These are phyloP conservation scores for Sequoia sempervirens DNA, from an alignment of 75 land plant species.

Conservation along the genomic window DNA sequence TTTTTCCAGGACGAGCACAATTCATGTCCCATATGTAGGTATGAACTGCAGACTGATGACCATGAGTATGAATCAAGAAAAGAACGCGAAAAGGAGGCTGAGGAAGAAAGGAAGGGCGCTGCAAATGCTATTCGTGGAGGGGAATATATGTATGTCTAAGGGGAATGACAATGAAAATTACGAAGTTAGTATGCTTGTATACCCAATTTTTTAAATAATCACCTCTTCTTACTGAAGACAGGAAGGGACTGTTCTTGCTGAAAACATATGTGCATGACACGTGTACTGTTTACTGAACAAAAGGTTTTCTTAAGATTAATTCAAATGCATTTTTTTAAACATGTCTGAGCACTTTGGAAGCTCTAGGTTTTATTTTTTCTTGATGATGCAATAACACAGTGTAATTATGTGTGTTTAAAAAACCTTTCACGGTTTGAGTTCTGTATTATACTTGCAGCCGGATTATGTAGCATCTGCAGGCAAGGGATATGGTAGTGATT, in stretches of 20 bases:
- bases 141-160: slow-evolving; percentile 84
- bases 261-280: neutral
- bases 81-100: slow-evolving; percentile 80
- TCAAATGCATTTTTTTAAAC: no score
- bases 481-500: neutral
- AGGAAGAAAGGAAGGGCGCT: slow-evolving; percentile 88
- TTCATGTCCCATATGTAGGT: slow-evolving; percentile 86
- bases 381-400: neutral
- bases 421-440: neutral
- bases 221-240: neutral
- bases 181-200: neutral
- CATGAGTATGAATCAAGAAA: slow-evolving; percentile 84
- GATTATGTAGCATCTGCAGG: neutral
- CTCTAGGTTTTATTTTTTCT: neutral
- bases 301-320: neutral
- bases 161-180: neutral
- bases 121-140: slow-evolving; percentile 92
- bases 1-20: slow-evolving; percentile 79
- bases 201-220: neutral
- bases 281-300: neutral
- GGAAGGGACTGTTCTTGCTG: neutral
- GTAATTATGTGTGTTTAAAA: neutral
- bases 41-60: slow-evolving; percentile 84
- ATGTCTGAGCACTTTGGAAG: neutral
- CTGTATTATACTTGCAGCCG: neutral